phyloP scores from a whole-genome alignment of 2,329 filamentous ascomycete species.

The Exserohilum rostratum region DNA sequence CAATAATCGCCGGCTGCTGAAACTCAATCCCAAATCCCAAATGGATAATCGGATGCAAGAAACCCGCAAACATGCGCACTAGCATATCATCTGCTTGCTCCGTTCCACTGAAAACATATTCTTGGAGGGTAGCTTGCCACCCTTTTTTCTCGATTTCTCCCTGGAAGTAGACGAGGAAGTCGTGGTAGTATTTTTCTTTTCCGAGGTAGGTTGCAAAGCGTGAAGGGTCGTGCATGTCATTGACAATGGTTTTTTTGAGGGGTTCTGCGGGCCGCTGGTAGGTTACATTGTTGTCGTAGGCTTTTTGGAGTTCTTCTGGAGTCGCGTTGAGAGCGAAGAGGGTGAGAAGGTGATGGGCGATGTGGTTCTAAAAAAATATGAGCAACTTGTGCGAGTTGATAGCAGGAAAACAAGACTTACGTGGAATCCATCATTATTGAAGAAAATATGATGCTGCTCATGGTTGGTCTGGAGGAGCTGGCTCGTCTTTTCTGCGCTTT shows the following conservation, averaged over 20 bases:
- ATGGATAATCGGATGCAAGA: slow-evolving; percentile 83
- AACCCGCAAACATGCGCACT: slow-evolving; percentile 69
- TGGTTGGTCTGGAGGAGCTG: slow-evolving; percentile 79
- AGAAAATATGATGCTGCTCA: slow-evolving; percentile 77
- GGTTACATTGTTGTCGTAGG: slow-evolving; percentile 67
- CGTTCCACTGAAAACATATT: slow-evolving; percentile 72
- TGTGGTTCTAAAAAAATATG: slow-evolving; percentile 64
- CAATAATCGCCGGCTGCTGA: slow-evolving; percentile 78
- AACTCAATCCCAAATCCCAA: slow-evolving; percentile 86
- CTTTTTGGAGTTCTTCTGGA: slow-evolving; percentile 63
- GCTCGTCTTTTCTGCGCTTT: slow-evolving; percentile 67
- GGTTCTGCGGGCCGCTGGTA: slow-evolving; percentile 68
- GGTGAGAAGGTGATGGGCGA: slow-evolving; percentile 76
- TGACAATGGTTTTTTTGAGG: slow-evolving; percentile 57
- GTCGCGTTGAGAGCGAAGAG: slow-evolving; percentile 77
- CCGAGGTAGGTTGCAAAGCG: slow-evolving; percentile 67
- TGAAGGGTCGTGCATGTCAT: slow-evolving; percentile 63
- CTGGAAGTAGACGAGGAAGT: slow-evolving; percentile 80
- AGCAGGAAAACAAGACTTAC: slow-evolving; percentile 42
- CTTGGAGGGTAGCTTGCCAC: slow-evolving; percentile 66
- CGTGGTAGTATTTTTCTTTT: slow-evolving; percentile 68
- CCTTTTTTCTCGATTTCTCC: slow-evolving; percentile 69
- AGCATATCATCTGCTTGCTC: slow-evolving; percentile 72
- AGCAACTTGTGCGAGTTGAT: background rate
- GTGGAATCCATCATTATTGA: slow-evolving; percentile 76